Evolutionary conservation across 176 grass and related monocot species (phyloP), one percentile per base, ranked within the genome.

Genomic region (Cenchrus purpureus): DNA sequence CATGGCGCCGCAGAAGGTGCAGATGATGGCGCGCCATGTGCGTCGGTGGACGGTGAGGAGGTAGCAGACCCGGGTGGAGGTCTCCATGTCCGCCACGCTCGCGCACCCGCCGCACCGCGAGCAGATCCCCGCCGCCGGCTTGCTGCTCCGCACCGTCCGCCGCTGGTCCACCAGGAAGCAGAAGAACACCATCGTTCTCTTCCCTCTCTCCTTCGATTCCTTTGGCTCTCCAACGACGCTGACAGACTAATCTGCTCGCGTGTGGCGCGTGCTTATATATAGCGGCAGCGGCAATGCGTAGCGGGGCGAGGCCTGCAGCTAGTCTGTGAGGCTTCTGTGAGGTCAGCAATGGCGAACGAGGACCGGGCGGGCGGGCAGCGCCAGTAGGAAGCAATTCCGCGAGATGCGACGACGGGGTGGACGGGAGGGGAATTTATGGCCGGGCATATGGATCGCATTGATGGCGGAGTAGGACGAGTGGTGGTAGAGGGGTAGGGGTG

Each of bases 11-110:
- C 97, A 99, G 87, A 99, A 99, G 81, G 93, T 94, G 86, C 97
- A 99, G 66, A 99, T 94, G 86, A 99, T 99, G 59, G 97, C 97
- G 68, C 97, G 93, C 97, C 97, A 99, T 9, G 84, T 86, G 78
- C 79, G 78, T 14, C 97, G 88, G 82, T 99, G 83, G 16, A 99
- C 91, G 29, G 91, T 91, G 81, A 91, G 91, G 42, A 99, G 88
- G 88, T 97, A 96, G 92, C 97, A 99, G 46, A 99, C 60, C 7
- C 97, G 76, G 29, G 97, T 99, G 3, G 90, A 82, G 17, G 97
- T 99, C 88, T 89, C 97, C 91, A 99, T 99, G 97, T 99, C 97
- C 16, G 97, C 97, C 43, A 99, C 97, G 65, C 90, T 94, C n/a
- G 97, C 97, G 80, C 97, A 92, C 3, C 90, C 94, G 49, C 93